Conservation (phyloP, 2,329 filamentous ascomycete genomes). For the Botrytis elliptica region DNA sequence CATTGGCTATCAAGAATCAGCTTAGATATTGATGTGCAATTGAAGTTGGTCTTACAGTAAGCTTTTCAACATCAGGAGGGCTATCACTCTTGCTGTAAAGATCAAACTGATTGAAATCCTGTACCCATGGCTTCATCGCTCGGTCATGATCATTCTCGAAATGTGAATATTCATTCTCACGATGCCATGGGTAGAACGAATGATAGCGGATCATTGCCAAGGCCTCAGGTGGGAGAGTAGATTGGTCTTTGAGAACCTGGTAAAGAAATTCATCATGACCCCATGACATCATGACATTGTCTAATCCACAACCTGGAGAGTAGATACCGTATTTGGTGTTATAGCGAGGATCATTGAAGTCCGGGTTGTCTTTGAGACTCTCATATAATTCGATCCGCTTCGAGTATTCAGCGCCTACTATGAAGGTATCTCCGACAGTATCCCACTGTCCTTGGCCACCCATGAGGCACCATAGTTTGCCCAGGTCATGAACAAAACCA, state of each 20-base stretch:
- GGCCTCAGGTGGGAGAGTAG: constrained; percentile 73
- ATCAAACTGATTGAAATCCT: constrained; percentile 89
- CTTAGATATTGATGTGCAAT: background rate
- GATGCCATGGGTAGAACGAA: constrained; percentile 91
- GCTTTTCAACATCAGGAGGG: constrained; percentile 69
- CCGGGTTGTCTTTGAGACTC: constrained; percentile 75
- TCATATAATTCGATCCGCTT: constrained; percentile 76
- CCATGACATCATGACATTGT: constrained; percentile 89
- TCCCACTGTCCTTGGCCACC: constrained; percentile 89
- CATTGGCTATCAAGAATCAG: constrained; percentile 45
- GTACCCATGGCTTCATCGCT: constrained; percentile 47
- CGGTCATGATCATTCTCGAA: constrained; percentile 82
- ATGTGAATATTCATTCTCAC: constrained; percentile 73
- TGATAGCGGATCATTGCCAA: constrained; percentile 92
- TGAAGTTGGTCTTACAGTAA: constrained; percentile 57
- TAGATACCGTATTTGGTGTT: constrained; percentile 79
- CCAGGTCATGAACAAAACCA: constrained; percentile 75
- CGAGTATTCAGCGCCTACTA: constrained; percentile 74
- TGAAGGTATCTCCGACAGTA: constrained; percentile 84
- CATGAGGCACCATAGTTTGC: constrained; percentile 78
- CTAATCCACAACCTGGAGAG: constrained; percentile 72
- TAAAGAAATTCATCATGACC: constrained; percentile 88
- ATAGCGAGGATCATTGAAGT: constrained; percentile 69
- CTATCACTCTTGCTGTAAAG: constrained; percentile 89
- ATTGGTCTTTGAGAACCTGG: constrained; percentile 81